These are phyloP conservation scores for Curvularia verruculosa DNA, from an alignment of 2,329 filamentous ascomycete species.

Conservation along the genomic window DNA sequence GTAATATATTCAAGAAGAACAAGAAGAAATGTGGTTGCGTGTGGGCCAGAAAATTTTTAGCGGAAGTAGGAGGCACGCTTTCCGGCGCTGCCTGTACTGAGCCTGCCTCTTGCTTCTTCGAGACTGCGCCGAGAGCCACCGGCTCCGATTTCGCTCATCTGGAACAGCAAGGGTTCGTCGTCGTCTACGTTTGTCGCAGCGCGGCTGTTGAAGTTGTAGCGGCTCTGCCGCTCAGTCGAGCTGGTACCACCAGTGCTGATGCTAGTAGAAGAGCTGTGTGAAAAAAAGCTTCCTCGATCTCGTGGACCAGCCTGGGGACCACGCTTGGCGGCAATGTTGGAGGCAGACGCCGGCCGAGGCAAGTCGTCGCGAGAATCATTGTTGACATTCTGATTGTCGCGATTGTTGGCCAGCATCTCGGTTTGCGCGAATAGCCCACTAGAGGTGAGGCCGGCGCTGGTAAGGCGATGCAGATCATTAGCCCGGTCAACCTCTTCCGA, in stretches of 20 bases:
- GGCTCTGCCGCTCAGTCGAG: slow-evolving; percentile 43
- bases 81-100: slow-evolving; percentile 33
- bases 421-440: slow-evolving; percentile 64
- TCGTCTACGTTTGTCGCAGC: slow-evolving; percentile 56
- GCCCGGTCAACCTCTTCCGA: slow-evolving; percentile 61
- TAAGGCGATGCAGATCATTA: slow-evolving; percentile 37
- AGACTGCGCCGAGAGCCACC: slow-evolving; percentile 46
- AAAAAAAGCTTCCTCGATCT: slow-evolving; percentile 41
- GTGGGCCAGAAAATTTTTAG: not conserved
- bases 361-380: slow-evolving; percentile 37
- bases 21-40: not conserved
- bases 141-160: slow-evolving; percentile 71
- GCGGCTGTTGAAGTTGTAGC: slow-evolving; percentile 55
- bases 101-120: slow-evolving; percentile 44
- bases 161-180: slow-evolving; percentile 74
- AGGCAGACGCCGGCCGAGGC: slow-evolving; percentile 36
- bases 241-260: slow-evolving; percentile 43
- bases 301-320: slow-evolving; percentile 32
- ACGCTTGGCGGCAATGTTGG: slow-evolving; percentile 39
- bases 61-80: slow-evolving; percentile 35
- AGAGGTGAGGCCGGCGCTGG: slow-evolving; percentile 63
- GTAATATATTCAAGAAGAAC: slow-evolving; percentile 8
- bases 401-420: slow-evolving; percentile 38
- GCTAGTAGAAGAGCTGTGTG: slow-evolving; percentile 39
- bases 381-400: slow-evolving; percentile 27